Base-by-base conservation (phyloP, 176 grass and related monocot species). In the Oryza glumipatula region DNA sequence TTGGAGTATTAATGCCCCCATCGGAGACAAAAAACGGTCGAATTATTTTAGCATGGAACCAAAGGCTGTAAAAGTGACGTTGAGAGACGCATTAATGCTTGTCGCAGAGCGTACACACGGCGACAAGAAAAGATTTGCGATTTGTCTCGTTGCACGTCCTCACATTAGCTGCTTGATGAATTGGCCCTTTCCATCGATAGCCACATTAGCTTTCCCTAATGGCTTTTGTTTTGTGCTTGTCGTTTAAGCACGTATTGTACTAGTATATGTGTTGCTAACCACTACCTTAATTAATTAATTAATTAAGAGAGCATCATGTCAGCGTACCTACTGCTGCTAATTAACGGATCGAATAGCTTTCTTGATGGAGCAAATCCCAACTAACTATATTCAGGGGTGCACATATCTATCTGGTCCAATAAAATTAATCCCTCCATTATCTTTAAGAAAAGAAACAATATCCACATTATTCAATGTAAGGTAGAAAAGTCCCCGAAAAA, bases 61-160 rank as follows among this genome's bases (percentile, higher is more conserved):
- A 84, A 49, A 61, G 65, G 65, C 63, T 43, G 67, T 73, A 56
- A 67, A 67, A 90, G 83, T 75, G 92, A 88, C 54, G 45, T 49
- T 5, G 90, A 70, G 65, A 68, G 46, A 79, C 48, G 72, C 32
- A 82, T 84, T 86, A 75, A 86, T 60, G 32, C 19, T 80, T 89
- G 64, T 75, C 86, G 47, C 76, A 10, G 30, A 65, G 28, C 76
- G 7, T 44, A 41, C 64, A 32, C 88, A 88, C 43, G 46, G 76
- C 68, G 87, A 80, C 69, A 81, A 91, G 82, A 81, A 75, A 80
- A 83, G 68, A 88, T 90, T 89, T 81, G 87, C 60, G 83, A 35
- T 77, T 90, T 90, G 90, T 90, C 90, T 88, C 58, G 60, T 90
- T 70, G 58, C 70, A 86, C 90, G 80, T 92, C 86, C 86, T 68